Base-by-base conservation (phyloP, 305 asterid species). In the Salvia sclarea region DNA sequence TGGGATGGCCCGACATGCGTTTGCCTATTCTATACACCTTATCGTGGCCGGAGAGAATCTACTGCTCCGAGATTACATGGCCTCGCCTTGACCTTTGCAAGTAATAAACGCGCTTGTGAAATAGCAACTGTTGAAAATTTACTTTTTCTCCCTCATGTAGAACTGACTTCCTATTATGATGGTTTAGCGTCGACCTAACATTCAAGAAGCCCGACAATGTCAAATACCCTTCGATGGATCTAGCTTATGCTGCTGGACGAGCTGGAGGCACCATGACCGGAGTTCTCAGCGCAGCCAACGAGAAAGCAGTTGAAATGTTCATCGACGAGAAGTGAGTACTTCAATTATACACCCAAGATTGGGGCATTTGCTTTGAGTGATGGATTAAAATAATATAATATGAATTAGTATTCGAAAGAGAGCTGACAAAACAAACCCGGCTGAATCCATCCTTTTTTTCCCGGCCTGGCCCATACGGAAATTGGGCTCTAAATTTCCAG, bases 11-110 rank as follows among this genome's bases (percentile, higher is more conserved):
- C 4, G 98, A 91, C 66, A 94, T 94, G 98, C 96, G 98, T 62
- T 66, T 94, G 69, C 98, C 98, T 28, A 94, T 94, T 81, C 90
- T 94, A 18, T 94, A 91, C 82, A 94, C 98, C 17, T 69, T 94
- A 66, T 94, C 98, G 30, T 94, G 98, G 98, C 98, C 98, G 0
- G 97, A 89, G 10, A 84, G 97, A 71, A 61, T 94, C 66, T 81
- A 77, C 74, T 94, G 97, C 77, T 94, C 98, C 1, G 98, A 94
- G 79, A 77, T 87, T 40, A 87, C 97, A 8, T 94, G 98, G 97
- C 97, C 97, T 31, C 98, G 97, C 41, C 98, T 94, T 48, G 96
- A 94, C 83, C 95, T 94, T 61, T 94, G 98, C 98, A 94, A 91
- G 98, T 93, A 91, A 87, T 48, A 40, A 53, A 7, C 11, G 12